Evolutionary conservation across 2,329 filamentous ascomycete genomes (phyloP), one percentile per base, ranked within the genome.

Genomic region (Cercospora janseana): DNA sequence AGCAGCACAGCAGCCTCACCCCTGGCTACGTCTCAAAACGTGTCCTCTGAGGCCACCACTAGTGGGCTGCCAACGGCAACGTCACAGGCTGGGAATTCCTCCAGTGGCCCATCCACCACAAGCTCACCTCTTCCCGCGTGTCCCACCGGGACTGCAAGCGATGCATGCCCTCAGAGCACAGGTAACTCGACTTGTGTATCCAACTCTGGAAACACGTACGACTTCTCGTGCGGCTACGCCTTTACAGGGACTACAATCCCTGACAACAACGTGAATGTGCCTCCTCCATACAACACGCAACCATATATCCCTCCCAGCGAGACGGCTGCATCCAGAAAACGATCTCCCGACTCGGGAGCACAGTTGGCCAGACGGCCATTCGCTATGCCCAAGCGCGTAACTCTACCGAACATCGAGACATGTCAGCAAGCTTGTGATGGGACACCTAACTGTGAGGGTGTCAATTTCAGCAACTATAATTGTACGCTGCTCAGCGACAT

Each of bases 401-500:
- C 32, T n/a, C 12, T 47, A n/a, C 43, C 43, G 12, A 29, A 52
- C 28, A 20, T 47, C 20, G 43, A 34, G 5, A 47, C 35, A 15
- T 52, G 49, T 29, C 45, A 38, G 16, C 28, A 42, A 23, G 44
- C 42, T 23, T 52, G 49, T 18, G 26, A 26, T 13, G 35, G 21
- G 4, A 52, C 49, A 6, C 31, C 43, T 9, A 44, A 44, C 7
- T 52, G 49, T 16, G 26, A 42, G 10, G 49, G 34, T 10, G n/a
- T 34, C 26, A 52, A 52, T 12, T 52, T 47, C 31, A 29, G 42
- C 7, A 28, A 31, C 20, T 52, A 46, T 7, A 42, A 52, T 9
- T 52, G 49, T 18, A 47, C 49, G n/a, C 29, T 52, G 37, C 43
- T 52, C 20, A 47, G 43, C 37, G 24, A 31, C 12, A 43, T 52